Conservation (phyloP, 441 rosid genomes). For the Croton setiger region DNA sequence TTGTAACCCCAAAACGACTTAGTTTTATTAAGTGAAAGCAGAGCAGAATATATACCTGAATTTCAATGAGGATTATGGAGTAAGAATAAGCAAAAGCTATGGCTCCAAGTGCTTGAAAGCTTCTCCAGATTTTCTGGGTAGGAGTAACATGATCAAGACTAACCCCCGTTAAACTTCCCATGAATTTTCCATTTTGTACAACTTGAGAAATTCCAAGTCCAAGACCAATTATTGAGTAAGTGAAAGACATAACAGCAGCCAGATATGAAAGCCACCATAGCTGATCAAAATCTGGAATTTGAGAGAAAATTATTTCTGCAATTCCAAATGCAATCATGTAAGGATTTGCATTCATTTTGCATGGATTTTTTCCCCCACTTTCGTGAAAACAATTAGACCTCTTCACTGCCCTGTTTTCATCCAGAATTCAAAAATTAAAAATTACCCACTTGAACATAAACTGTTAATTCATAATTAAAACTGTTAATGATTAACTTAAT, state of each 20-base stretch:
- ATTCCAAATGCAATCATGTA: constrained; percentile 88
- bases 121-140: constrained; percentile 76
- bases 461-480: no score
- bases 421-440: neutral
- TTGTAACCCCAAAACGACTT: no score
- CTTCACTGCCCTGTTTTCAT: constrained; percentile 59
- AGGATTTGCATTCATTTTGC: constrained; percentile 65
- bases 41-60: constrained; percentile 42
- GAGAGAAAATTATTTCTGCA: constrained; percentile 60
- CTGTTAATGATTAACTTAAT: no score
- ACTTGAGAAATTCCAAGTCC: constrained; percentile 74
- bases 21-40: no score
- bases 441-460: neutral
- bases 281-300: constrained; percentile 85
- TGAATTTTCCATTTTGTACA: constrained; percentile 46
- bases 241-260: constrained; percentile 89
- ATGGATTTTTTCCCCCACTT: constrained; percentile 53
- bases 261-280: constrained; percentile 86
- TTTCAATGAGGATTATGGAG: constrained; percentile 78
- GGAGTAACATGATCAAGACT: constrained; percentile 47
- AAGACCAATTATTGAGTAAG: constrained; percentile 76
- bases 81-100: constrained; percentile 83
- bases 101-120: constrained; percentile 78
- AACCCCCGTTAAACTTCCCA: constrained; percentile 73
- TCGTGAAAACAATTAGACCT: constrained; percentile 76